Percentiles rank a stretch among this genome's conserved stretches.
These are phyloP conservation scores for Penicillium chermesinum DNA, from an alignment of 495 filamentous ascomycete genomes.

Conservation along the genomic window DNA sequence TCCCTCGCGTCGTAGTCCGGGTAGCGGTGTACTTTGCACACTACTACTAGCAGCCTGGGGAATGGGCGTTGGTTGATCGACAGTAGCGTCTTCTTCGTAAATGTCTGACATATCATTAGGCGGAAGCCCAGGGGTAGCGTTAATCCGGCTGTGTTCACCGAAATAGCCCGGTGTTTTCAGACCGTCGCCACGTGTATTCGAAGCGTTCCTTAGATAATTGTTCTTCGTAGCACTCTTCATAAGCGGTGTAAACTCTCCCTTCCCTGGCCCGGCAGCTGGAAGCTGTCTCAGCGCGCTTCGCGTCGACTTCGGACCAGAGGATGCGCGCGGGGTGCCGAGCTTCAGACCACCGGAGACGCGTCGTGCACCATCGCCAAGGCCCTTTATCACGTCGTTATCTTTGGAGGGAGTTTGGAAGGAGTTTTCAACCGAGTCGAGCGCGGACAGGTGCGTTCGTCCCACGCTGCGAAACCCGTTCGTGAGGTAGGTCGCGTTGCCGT, in stretches of 20 bases:
- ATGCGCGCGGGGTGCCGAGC: constrained; percentile 65
- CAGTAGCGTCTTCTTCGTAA: constrained; percentile 58
- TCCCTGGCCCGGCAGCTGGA: constrained; percentile 52
- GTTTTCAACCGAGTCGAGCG: constrained; percentile 75
- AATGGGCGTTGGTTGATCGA: constrained; percentile 56
- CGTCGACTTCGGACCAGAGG: constrained; percentile 40
- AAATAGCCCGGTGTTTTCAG: constrained; percentile 67
- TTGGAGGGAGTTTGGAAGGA: constrained; percentile 85
- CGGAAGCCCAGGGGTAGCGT: constrained; percentile 59
- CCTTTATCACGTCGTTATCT: constrained; percentile 64
- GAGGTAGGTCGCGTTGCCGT: constrained; percentile 73
- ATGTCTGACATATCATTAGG: constrained; percentile 56
- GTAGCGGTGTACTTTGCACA: constrained; percentile 71
- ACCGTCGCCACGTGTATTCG: constrained; percentile 48
- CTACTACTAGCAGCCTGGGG: constrained; percentile 75
- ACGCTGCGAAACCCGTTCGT: constrained; percentile 51
- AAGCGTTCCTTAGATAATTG: constrained; percentile 56
- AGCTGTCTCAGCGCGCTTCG: constrained; percentile 59
- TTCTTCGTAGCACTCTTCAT: constrained; percentile 86
- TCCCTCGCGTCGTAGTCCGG: constrained; percentile 52
- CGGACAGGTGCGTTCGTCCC: constrained; percentile 47
- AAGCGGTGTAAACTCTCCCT: constrained; percentile 86
- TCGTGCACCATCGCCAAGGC: constrained; percentile 55
- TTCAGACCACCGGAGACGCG: constrained; percentile 46
- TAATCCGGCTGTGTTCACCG: constrained; percentile 54